Percentiles rank a stretch among this genome's conserved stretches.
Evolutionary conservation across 2,329 filamentous ascomycete genomes (phyloP).

Genomic region (Phialophora macrospora): DNA sequence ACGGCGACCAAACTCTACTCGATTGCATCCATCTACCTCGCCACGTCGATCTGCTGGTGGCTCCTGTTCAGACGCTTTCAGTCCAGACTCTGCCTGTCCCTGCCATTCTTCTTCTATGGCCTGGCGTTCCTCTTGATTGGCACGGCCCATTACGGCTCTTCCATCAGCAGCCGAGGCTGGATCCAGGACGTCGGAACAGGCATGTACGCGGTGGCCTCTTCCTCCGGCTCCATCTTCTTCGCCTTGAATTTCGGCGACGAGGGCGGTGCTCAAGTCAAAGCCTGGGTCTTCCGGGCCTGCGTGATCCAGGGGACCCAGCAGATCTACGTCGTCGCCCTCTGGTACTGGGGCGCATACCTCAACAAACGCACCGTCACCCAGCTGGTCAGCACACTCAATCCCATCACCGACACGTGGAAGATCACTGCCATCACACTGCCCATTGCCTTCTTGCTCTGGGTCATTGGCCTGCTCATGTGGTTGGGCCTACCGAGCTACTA

Average conservation of each 20-base stretch:
- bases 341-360: constrained; percentile 68
- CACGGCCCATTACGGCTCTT: constrained; percentile 60
- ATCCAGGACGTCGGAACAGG: constrained; percentile 66
- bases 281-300: constrained; percentile 71
- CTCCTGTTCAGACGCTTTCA: constrained; percentile 63
- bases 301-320: constrained; percentile 70
- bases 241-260: constrained; percentile 70
- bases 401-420: constrained; percentile 51
- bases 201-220: constrained; percentile 66
- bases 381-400: constrained; percentile 42
- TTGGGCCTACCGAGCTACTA: constrained; percentile 70
- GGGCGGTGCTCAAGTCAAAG: constrained; percentile 65
- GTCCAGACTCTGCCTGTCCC: constrained; percentile 62
- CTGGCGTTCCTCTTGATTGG: constrained; percentile 68
- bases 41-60: constrained; percentile 67
- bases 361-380: constrained; percentile 53
- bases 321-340: constrained; percentile 67
- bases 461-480: constrained; percentile 60
- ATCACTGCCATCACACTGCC: constrained; percentile 63
- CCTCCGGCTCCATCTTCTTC: constrained; percentile 68
- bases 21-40: constrained; percentile 64
- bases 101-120: constrained; percentile 68
- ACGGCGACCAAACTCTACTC: constrained; percentile 64
- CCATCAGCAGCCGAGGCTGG: constrained; percentile 50
- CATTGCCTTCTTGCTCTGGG: constrained; percentile 62